Evolutionary conservation across 768 basidiomycete genomes (phyloP), one percentile per base, ranked within the genome.

Genomic region (Lyophyllum decastes): DNA sequence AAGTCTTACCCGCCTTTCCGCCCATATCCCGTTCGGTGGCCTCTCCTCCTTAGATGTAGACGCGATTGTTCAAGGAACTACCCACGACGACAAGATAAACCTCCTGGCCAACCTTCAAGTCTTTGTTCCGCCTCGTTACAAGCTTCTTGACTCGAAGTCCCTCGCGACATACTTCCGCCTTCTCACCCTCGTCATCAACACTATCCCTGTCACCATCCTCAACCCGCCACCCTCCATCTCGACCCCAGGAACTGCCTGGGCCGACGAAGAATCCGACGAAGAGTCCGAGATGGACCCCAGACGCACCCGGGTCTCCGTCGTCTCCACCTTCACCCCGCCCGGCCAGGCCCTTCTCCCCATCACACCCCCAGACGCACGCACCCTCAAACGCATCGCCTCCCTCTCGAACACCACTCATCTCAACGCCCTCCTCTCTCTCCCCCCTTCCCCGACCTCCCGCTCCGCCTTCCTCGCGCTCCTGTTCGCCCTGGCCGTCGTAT

Each of bases 71-170:
- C 63, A 68, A 11, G 64, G 64, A 1, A 73, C 68, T 14, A 62
- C 63, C 4, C 46, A 63, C 1, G 72, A 75, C 44, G 66, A 67
- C 19, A 78, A 74, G 64, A 68, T 87, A 44, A 83, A 94, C 65
- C 79, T 95, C 4, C 64, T 92, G 7, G 88, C 92, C 1, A 95
- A 93, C 64, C 71, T 92, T 12, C 70, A 83, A 52, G 78, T 84
- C 25, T 88, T 95, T 67, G 78, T 78, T 11, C 75, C 84, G 1
- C 83, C 88, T 1, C 80, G 87, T 43, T 89, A 92, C 66, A 61
- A 78, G 10, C 69, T 70, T 7, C 73, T 90, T 12, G 70, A 78
- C 0, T 61, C 73, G 2, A 57, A 74, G 0, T 75, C 84, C 2
- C 67, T 91, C 16, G 70, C 67, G 19, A 71, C 77, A 7, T 90